Evolutionary conservation across 2,329 filamentous ascomycete species (phyloP), one percentile per base, ranked within the genome.

Genomic region (Aspergillus fijiensis): DNA sequence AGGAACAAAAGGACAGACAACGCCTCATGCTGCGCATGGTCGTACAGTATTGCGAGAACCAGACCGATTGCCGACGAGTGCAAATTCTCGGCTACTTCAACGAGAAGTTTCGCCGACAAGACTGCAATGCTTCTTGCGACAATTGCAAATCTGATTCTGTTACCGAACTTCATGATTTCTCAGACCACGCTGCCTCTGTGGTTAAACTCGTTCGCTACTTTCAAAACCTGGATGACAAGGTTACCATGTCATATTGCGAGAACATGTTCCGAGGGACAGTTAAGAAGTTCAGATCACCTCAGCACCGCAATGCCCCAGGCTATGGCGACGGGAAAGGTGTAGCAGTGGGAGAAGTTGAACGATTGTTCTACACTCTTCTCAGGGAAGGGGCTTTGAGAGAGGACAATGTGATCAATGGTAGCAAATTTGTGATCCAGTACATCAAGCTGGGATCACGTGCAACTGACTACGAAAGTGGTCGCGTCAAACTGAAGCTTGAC

Each of bases 61-160:
- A 85, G 68, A 88, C 85, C 57, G 92, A 96, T 67, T 99, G 95
- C 73, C 88, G 95, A 63, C 85, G 95, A 61, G 89, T 90, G 1
- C 91, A 96, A 74, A 89, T 99, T 16, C 85, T 99, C 35, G 85
- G 85, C n/a, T 99, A 99, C 75, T 99, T 99, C 79, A 92, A 89
- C 59, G 96, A 99, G 75, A 81, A 82, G 1, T 99, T 98, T 72
- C 79, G 85, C 55, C 81, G 82, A 42, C 83, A 85, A 12, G 83
- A 91, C 55, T 99, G 95, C 76, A 81, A 86, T 52, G 82, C 84
- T 54, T 84, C 83, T 1, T 99, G 95, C 75, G 96, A 99, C 79
- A 98, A 96, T 72, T 99, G 95, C 81, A 86, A 84, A 64, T 90
- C 88, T 2, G 87, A 86, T 25, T 81, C 85, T 50, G 82, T 83